Base-by-base conservation (phyloP, 345 rosid genomes). In the Acer campestre region DNA sequence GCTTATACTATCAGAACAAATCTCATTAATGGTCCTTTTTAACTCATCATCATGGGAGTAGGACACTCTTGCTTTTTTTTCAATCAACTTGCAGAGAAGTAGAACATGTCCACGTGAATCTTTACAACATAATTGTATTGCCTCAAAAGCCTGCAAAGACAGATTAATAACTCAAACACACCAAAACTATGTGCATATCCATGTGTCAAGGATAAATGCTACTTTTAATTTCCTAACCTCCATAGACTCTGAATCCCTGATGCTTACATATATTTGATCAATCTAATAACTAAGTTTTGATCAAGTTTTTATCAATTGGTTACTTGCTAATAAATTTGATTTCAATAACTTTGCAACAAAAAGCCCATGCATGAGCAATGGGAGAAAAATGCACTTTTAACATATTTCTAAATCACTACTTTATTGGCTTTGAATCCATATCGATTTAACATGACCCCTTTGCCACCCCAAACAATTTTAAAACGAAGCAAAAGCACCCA, bases 81-180 rank as follows among this genome's bases (percentile, higher is more conserved):
- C 78, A 83, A 84, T 80, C 74, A 73, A 82, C 81, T 87, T 82
- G 81, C 88, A 86, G 49, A 83, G 86, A 82, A 68, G 84, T 77
- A 75, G 81, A 77, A 87, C 84, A 82, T 85, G 79, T 76, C 97
- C 97, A 95, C 22, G 31, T 1, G 92, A 92, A 84, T 97, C 98
- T 77, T 81, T 85, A 81, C 85, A 86, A 75, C 89, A 89, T 71
- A 95, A 81, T 77, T 85, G 85, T 59, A 95, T 80, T 29, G 94
- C 90, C 88, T 85, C 82, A 76, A 89, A 90, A 78, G 97, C 97
- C 98, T 93, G 90, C 78, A 83, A 83, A 85, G 68, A 61, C 31
- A 62, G 38, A 70, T 56, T 61, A 79, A 71, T 49, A 25, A 77
- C 20, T 53, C 68, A 65, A 11, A 49, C 9, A 16, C 69, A 75